Evolutionary conservation across 1,284 basidiomycete genomes (phyloP), one percentile per base, ranked within the genome.

Genomic region (Tilletia horrida): DNA sequence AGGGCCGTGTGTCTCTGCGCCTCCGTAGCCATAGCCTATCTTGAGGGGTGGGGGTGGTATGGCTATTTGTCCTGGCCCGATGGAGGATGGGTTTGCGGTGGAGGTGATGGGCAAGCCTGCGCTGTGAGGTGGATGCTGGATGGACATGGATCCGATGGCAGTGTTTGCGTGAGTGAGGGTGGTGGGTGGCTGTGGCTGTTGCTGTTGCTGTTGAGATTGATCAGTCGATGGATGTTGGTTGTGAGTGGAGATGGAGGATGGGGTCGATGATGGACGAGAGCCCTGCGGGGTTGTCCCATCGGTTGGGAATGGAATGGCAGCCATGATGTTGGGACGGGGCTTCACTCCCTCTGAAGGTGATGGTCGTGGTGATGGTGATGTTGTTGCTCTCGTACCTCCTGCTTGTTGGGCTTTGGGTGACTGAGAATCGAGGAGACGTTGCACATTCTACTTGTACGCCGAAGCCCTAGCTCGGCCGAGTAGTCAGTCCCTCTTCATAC

Each of bases 1-100:
- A 13, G 78, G 78, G 11, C 75, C 74, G 43, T 64, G 62, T 8
- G 66, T 59, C 31, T 59, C 55, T n/a, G 23, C 13, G 21, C 50
- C 50, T 8, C 14, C 14, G 27, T 14, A 9, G 27, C 55, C 55
- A 14, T 59, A 59, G 8, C 55, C 55, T 31, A 59, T 59, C 18
- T 29, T 13, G 16, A 59, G 55, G 8, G 55, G 55, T 18, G 55
- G 55, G 18, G 55, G 55, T 13, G 55, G 55, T 3, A 59, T 59
- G 9, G 55, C 27, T 25, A 59, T 59, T 25, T 13, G 55, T 7
- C 55, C 55, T 18, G 55, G 55, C n/a, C 27, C 55, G 27, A 13
- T 21, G n/a, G 27, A 25, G 55, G 13, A 31, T 4, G 16, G 45
- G 16, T 18, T 18, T 48, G 45, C 45, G 45, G 16, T 48, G 45